Evolutionary conservation across 2,329 filamentous ascomycete species (phyloP).

Genomic region (Penicillium psychrosexuale): DNA sequence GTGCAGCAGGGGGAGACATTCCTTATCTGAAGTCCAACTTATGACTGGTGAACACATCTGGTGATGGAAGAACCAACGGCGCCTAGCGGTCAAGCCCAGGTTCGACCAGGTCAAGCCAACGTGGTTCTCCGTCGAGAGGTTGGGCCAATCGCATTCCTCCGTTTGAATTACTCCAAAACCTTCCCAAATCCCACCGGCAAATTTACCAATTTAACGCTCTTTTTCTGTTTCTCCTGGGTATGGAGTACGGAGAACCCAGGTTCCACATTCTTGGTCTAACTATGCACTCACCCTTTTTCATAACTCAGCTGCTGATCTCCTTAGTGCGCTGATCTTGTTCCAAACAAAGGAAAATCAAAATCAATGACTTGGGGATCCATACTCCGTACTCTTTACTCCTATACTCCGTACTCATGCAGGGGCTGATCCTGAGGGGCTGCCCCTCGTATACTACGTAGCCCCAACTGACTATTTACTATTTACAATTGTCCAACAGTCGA

Average conservation of each 20-base stretch:
- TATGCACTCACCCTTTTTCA: not conserved
- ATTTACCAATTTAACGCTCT: not conserved
- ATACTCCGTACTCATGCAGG: constrained; percentile 12
- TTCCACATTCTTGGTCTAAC: constrained; percentile 7
- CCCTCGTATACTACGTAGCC: constrained; percentile 3
- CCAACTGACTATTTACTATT: not conserved
- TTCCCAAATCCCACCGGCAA: not conserved
- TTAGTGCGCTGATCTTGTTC: constrained; percentile 5
- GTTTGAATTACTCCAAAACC: constrained; percentile 1
- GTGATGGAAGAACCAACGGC: not conserved
- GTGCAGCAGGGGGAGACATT: constrained; percentile 15
- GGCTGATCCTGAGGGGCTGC: constrained; percentile 16
- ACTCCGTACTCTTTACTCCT: too few relatives aligned
- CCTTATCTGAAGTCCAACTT: constrained; percentile 7
- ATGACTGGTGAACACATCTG: not conserved
- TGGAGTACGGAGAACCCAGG: not conserved
- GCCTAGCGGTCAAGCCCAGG: constrained; percentile 1
- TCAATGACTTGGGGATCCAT: constrained; percentile 3
- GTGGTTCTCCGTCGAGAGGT: constrained; percentile 4
- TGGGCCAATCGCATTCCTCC: constrained; percentile 1
- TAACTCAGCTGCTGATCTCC: constrained; percentile 2
- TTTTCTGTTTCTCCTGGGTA: constrained; percentile 3
- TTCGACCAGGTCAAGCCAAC: not conserved
- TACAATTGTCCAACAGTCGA: not conserved
- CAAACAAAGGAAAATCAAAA: not conserved